These are phyloP conservation scores for Prosopis cineraria DNA, from an alignment of 306 rosid species.

Conservation along the genomic window DNA sequence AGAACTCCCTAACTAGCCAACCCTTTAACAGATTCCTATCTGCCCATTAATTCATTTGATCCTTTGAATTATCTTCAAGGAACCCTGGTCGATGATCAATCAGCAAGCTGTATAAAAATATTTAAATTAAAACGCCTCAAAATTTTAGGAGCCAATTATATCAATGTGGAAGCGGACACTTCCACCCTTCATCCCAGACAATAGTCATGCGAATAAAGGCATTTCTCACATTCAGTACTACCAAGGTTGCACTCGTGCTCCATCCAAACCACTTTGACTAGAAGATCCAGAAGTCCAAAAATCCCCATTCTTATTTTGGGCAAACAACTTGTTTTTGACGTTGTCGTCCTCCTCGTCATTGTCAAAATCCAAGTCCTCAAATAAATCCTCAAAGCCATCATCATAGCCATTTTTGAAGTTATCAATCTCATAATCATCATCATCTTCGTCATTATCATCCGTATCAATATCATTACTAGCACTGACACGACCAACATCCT, in stretches of 20 bases:
- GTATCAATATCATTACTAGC: constrained; percentile 12
- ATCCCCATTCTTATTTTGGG: constrained; percentile 39
- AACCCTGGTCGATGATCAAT: background rate
- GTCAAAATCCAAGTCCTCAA: constrained; percentile 59
- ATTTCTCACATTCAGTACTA: constrained; percentile 41
- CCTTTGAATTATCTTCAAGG: constrained; percentile 4
- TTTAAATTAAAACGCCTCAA: background rate
- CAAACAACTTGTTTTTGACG: constrained; percentile 27
- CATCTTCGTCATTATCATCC: constrained; percentile 43
- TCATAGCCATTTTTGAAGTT: constrained; percentile 55
- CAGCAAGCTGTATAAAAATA: constrained; percentile 1
- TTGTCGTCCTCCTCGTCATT: constrained; percentile 41
- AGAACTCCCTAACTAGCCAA: background rate
- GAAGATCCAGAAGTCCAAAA: constrained; percentile 62
- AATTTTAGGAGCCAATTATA: background rate
- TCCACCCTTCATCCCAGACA: constrained; percentile 6
- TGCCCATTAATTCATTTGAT: background rate
- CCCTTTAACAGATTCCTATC: background rate
- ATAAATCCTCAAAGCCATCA: constrained; percentile 76
- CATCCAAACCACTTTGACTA: constrained; percentile 39
- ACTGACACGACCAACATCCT: constrained; percentile 33
- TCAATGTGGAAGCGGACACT: background rate
- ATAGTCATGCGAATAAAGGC: background rate
- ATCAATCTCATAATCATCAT: constrained; percentile 43
- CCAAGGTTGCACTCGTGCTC: constrained; percentile 66